These are phyloP conservation scores for Phyllosticta citriasiana DNA, from an alignment of 2,329 filamentous ascomycete species.

Conservation along the genomic window DNA sequence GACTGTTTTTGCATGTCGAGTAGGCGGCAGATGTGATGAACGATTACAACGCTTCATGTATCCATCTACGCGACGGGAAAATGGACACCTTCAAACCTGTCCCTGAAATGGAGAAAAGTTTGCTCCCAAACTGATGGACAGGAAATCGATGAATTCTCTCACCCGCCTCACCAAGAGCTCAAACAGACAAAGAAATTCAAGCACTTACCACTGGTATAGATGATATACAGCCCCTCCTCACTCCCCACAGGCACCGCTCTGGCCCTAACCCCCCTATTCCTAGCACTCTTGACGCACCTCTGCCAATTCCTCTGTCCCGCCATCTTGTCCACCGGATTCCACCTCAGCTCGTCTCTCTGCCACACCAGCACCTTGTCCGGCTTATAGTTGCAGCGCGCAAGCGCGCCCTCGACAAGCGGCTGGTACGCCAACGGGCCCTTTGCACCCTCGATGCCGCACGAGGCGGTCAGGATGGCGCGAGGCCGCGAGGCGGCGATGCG, in stretches of 20 bases:
- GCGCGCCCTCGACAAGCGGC: slow-evolving; percentile 64
- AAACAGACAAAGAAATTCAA: not conserved
- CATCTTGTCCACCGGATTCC: slow-evolving; percentile 59
- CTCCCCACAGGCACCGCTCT: slow-evolving; percentile 69
- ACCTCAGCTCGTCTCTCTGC: slow-evolving; percentile 69
- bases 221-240: slow-evolving; percentile 76
- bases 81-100: too few species aligned
- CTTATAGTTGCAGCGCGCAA: slow-evolving; percentile 58
- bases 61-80: not conserved
- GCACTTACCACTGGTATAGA: slow-evolving; percentile 61
- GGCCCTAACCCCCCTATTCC: slow-evolving; percentile 55
- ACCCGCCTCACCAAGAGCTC: not conserved
- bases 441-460: slow-evolving; percentile 79
- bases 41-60: not conserved
- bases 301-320: slow-evolving; percentile 72
- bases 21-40: not conserved
- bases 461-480: slow-evolving; percentile 71
- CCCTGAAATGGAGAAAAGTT: not conserved
- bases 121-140: not conserved
- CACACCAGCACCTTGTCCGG: slow-evolving; percentile 67
- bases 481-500: slow-evolving; percentile 76
- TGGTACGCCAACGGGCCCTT: slow-evolving; percentile 74
- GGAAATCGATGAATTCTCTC: not conserved
- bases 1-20: not conserved
- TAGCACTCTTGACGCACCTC: slow-evolving; percentile 60